Conservation (phyloP, 305 asterid species). For the Euphrasia arctica region DNA sequence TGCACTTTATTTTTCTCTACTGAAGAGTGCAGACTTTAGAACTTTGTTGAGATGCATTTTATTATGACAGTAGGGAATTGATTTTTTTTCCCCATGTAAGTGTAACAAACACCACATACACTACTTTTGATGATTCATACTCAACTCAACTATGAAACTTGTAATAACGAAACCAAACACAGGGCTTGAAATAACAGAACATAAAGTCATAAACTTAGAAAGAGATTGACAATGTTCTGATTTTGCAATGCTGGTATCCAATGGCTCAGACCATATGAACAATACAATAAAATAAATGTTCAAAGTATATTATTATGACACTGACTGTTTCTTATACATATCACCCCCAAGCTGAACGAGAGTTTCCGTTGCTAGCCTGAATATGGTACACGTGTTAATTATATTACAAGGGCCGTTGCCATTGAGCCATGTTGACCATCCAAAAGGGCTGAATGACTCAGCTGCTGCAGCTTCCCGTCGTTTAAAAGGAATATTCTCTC, state of each 20-base stretch:
- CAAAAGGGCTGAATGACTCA: constrained; percentile 55
- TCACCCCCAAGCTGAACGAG: background rate
- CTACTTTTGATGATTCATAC: no score
- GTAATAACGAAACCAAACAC: no score
- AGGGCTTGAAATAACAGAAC: no score
- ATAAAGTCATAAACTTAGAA: no score
- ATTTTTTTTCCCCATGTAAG: background rate
- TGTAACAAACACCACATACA: no score
- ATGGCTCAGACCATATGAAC: no score
- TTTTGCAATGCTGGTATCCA: constrained; percentile 66
- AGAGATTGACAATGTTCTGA: no score
- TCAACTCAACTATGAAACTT: no score
- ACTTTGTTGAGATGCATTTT: background rate
- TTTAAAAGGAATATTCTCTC: constrained; percentile 54
- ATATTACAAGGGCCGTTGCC: constrained; percentile 35
- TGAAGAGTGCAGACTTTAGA: background rate
- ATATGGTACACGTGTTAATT: constrained; percentile 10
- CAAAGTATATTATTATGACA: background rate
- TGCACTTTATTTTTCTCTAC: background rate
- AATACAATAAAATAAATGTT: background rate
- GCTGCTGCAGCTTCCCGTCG: constrained; percentile 64
- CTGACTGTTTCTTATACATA: no score
- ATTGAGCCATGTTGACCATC: constrained; percentile 34
- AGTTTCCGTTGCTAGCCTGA: background rate
- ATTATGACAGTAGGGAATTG: background rate